Evolutionary conservation across 1,284 basidiomycete genomes (phyloP).

Genomic region (Cystobasidiaceae sp.): DNA sequence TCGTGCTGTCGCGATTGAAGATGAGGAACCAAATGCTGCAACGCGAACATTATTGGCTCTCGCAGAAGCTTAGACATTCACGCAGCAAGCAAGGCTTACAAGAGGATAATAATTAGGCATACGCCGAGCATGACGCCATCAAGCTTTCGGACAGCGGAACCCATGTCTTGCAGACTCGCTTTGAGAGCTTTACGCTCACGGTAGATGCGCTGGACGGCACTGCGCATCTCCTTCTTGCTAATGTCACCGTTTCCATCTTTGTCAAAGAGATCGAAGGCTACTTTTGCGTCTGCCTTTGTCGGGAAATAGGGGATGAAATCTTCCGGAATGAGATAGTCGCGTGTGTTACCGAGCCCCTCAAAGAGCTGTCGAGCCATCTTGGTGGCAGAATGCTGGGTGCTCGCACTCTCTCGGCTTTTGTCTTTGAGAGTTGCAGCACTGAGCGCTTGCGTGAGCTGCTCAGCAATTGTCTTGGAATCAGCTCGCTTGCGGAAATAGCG

Average conservation of each 20-base stretch:
- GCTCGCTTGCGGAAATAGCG: conserved; percentile 19
- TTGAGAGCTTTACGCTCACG: conserved; percentile 67
- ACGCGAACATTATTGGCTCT: background rate
- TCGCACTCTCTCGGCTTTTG: conserved; percentile 13
- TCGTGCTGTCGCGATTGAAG: conserved; percentile 64
- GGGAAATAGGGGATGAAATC: conserved; percentile 62
- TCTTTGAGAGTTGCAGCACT: conserved; percentile 45
- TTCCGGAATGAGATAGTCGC: conserved; percentile 9
- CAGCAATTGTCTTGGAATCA: conserved; percentile 28
- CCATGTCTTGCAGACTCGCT: conserved; percentile 60
- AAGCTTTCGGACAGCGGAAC: conserved; percentile 62
- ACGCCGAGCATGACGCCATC: conserved; percentile 65
- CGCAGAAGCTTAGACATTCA: background rate
- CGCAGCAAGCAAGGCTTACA: conserved; percentile 42
- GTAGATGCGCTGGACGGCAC: conserved; percentile 75
- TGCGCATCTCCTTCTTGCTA: conserved; percentile 71
- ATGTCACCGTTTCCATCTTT: conserved; percentile 80
- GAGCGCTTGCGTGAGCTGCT: conserved; percentile 32
- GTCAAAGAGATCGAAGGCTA: conserved; percentile 71
- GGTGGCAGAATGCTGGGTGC: conserved; percentile 61
- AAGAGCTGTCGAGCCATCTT: conserved; percentile 70
- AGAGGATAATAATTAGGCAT: conserved; percentile 60
- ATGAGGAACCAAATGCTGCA: conserved; percentile 62
- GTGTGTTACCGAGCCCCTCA: conserved; percentile 58
- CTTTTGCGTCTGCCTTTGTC: conserved; percentile 62